Base-by-base conservation (phyloP, 805 yeast genomes). In the Ogataea ramenticola region DNA sequence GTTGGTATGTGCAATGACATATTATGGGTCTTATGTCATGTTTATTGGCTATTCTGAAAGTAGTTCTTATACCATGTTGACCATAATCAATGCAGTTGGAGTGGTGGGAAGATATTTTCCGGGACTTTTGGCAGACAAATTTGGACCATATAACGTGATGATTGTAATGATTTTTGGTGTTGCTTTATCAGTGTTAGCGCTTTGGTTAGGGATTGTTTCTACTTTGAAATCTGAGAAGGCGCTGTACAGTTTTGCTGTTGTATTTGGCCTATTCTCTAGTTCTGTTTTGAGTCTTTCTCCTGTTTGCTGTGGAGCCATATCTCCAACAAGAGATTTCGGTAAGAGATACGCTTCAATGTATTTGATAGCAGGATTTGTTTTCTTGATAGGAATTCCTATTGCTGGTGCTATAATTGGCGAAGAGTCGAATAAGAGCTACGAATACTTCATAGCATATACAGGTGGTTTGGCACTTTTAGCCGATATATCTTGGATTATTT, bases 201-300 rank as follows among this genome's bases (percentile, higher is more conserved):
- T 81, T 14, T 80, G 86, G 86, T 59, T 79, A 11, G 86, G 86
- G 1, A 72, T 77, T 47, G 82, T 82, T 1, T 46, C 55, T 15
- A 52, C 51, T 30, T 64, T 73, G 8, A 39, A 43, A 29, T 42
- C 50, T 36, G 47, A 61, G 27, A 60, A 56, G 2, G 69, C 70
- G 0, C 53, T 80, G 41, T 77, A 75, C 53, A 71, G 67, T 1
- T 81, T 77, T 58, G 65, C 80, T 5, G 70, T 33, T 43, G 53
- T 33, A 4, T 79, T 72, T 55, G 86, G 86, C 0, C 71, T 79
- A 45, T 64, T 72, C 40, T 68, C 80, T 4, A 77, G 82, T 4
- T 71, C 83, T 0, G 73, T 78, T 4, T 62, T 79, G 40, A 71
- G 83, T 3, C 54, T 79, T 38, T 72, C 79, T 15, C 84, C 85